Evolutionary conservation across 2,329 filamentous ascomycete genomes (phyloP).

Genomic region (Colletotrichum noveboracense): DNA sequence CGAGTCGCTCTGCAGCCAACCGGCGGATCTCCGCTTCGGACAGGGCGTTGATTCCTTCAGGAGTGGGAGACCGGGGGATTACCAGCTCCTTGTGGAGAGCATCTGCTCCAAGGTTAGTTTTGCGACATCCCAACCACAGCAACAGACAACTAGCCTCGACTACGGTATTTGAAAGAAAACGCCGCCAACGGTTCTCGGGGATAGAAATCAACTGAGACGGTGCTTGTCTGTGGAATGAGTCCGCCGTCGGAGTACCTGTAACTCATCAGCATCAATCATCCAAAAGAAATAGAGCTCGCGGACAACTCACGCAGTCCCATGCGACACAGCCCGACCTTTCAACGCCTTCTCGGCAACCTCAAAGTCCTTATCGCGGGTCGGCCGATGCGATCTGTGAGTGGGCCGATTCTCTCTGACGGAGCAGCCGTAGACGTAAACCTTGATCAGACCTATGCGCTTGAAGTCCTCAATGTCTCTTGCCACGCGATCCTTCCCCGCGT

Average conservation of each 20-base stretch:
- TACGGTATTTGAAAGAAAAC: slow-evolving; percentile 30
- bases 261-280: neutral
- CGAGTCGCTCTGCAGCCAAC: slow-evolving; percentile 14
- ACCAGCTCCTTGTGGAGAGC: slow-evolving; percentile 25
- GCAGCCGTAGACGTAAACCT: slow-evolving; percentile 19
- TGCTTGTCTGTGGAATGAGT: neutral
- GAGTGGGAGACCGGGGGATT: slow-evolving; percentile 21
- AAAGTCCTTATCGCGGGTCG: neutral
- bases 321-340: slow-evolving; percentile 24
- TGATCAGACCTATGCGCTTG: slow-evolving; percentile 24
- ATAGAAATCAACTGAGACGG: slow-evolving; percentile 1
- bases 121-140: fast-evolving
- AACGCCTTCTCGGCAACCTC: slow-evolving; percentile 21
- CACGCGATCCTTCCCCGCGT: slow-evolving; percentile 2
- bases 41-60: slow-evolving; percentile 10
- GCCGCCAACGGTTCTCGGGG: slow-evolving; percentile 2
- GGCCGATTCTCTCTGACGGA: neutral
- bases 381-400: neutral
- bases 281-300: neutral
- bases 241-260: slow-evolving; percentile 9
- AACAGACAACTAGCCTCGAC: slow-evolving; percentile 19
- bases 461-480: neutral
- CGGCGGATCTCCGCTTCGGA: slow-evolving; percentile 18
- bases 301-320: slow-evolving; percentile 23
- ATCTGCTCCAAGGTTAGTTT: slow-evolving; percentile 10